phyloP scores from a whole-genome alignment of 2,329 filamentous ascomycete genomes.

The Paraphoma chrysanthemicola region DNA sequence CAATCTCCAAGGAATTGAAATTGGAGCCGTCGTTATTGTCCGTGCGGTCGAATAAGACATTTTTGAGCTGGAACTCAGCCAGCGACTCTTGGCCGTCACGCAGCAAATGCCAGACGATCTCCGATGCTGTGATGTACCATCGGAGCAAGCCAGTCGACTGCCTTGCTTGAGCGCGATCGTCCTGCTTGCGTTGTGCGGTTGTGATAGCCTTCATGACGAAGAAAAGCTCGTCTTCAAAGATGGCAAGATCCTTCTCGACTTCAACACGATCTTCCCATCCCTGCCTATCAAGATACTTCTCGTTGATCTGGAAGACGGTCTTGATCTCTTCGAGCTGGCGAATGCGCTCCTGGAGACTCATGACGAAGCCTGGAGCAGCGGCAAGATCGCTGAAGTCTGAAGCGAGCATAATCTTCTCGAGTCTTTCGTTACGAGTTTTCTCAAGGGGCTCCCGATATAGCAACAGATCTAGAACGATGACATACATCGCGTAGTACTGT shows the following conservation, averaged over 20 bases:
- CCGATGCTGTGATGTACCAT: constrained; percentile 92
- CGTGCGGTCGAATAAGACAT: constrained; percentile 91
- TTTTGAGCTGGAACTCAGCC: constrained; percentile 89
- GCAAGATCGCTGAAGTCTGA: constrained; percentile 98
- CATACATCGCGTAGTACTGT: constrained; percentile 97
- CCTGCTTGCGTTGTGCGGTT: constrained; percentile 85
- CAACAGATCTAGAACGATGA: constrained; percentile 94
- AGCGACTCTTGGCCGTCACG: constrained; percentile 85
- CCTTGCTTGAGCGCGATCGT: constrained; percentile 67
- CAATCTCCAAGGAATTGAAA: constrained; percentile 88
- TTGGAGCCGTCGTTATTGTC: constrained; percentile 98
- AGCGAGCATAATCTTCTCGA: constrained; percentile 98
- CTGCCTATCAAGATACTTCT: constrained; percentile 82
- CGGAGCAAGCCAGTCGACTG: constrained; percentile 81
- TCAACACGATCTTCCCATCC: constrained; percentile 90
- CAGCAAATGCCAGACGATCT: constrained; percentile 97
- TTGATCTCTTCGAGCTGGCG: constrained; percentile 96
- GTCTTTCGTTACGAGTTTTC: constrained; percentile 91
- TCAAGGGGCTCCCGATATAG: constrained; percentile 96
- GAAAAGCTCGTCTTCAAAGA: constrained; percentile 95
- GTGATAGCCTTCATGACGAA: constrained; percentile 99
- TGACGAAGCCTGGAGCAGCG: constrained; percentile 91
- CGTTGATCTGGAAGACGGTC: constrained; percentile 91
- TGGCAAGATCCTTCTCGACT: constrained; percentile 87
- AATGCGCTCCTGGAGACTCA: constrained; percentile 88